Evolutionary conservation across 116 monocot genomes (phyloP).

Genomic region (Thalassia testudinum): DNA sequence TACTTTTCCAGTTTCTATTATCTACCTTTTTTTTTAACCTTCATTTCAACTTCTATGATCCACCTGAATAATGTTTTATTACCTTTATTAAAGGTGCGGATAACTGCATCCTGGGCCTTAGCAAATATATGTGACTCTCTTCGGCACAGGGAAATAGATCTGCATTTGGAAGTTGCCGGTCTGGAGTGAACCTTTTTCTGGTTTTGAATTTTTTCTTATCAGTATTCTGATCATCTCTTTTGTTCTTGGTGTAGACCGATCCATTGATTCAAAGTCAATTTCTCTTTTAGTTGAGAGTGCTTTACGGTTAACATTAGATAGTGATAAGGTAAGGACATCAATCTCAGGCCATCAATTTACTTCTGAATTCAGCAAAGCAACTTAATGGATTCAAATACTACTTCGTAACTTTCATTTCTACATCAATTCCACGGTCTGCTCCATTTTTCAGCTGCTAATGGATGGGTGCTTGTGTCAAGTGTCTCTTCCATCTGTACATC

Average conservation of each 20-base stretch:
- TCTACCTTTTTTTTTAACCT: too few relatives aligned
- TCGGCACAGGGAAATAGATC: slow-evolving; percentile 37
- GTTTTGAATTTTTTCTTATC: not conserved
- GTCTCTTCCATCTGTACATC: too few relatives aligned
- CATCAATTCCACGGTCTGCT: too few relatives aligned
- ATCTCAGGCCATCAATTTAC: not conserved
- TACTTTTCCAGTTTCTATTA: too few relatives aligned
- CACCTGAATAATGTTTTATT: too few relatives aligned
- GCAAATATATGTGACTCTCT: slow-evolving; percentile 98
- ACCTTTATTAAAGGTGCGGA: slow-evolving; percentile 37
- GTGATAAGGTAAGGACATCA: slow-evolving; percentile 60
- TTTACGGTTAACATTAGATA: slow-evolving; percentile 69
- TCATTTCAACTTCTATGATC: too few relatives aligned
- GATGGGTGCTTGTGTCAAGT: too few relatives aligned
- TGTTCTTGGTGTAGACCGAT: slow-evolving; percentile 20
- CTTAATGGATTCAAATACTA: too few relatives aligned
- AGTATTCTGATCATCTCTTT: not conserved
- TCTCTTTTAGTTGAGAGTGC: slow-evolving; percentile 60
- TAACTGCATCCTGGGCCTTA: slow-evolving; percentile 92
- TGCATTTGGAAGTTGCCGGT: slow-evolving; percentile 7
- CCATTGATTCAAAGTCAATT: slow-evolving; percentile 9
- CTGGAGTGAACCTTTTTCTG: not conserved
- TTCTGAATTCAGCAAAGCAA: slow-evolving; percentile 4
- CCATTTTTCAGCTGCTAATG: too few relatives aligned
- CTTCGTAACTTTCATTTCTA: too few relatives aligned